Evolutionary conservation across 106 monocot genomes (phyloP).

Genomic region (Dioscorea alata): DNA sequence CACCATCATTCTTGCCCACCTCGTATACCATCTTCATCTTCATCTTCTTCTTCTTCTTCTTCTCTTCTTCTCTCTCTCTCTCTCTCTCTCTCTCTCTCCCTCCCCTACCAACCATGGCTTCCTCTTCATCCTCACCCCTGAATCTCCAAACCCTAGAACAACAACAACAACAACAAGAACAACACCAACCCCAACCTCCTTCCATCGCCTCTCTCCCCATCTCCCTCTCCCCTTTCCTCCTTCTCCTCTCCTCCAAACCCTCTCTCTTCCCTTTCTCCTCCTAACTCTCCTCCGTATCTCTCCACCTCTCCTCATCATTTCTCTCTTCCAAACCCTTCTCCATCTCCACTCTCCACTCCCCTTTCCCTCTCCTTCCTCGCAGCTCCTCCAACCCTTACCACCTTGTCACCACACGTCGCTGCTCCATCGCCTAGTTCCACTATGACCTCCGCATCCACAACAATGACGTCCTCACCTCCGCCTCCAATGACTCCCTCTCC

Average conservation of each 20-base stretch:
- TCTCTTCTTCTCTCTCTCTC: too few species aligned
- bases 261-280: too few species aligned
- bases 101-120: too few species aligned
- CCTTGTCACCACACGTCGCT: conserved; percentile 49
- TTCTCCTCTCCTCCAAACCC: too few species aligned
- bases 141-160: not conserved
- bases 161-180: not conserved
- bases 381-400: conserved; percentile 39
- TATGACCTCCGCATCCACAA: conserved; percentile 91
- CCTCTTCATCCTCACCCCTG: not conserved
- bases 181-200: not conserved
- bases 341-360: too few species aligned
- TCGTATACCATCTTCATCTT: too few species aligned
- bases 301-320: too few species aligned
- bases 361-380: conserved; percentile 28
- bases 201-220: conserved; percentile 2
- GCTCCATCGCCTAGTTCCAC: conserved; percentile 82
- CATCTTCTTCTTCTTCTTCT: too few species aligned
- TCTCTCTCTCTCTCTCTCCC: too few species aligned
- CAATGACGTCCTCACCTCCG: conserved; percentile 69
- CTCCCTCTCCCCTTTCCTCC: conserved; percentile 28
- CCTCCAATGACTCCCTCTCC: conserved; percentile 62
- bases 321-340: too few species aligned
- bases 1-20: too few species aligned
- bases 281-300: too few species aligned